Evolutionary conservation across 768 basidiomycete genomes (phyloP).

Genomic region (Nidula microcarpa): DNA sequence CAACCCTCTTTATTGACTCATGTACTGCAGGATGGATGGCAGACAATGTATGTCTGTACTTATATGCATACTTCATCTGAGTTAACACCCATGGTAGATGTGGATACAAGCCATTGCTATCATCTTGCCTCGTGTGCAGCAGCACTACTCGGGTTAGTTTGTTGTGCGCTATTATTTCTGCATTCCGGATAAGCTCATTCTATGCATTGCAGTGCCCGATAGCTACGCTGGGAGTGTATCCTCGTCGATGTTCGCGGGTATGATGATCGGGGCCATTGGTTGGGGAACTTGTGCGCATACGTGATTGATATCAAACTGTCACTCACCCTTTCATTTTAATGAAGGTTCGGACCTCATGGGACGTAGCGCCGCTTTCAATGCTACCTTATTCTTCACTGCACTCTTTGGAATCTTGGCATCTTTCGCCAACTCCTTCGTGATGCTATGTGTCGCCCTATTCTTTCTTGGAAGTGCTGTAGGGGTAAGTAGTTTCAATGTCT

Average conservation of each 20-base stretch:
- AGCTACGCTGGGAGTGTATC: constrained; percentile 78
- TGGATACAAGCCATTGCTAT: constrained; percentile 92
- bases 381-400: constrained; percentile 86
- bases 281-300: constrained; percentile 80
- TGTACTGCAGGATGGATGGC: constrained; percentile 77
- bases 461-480: constrained; percentile 92
- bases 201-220: constrained; percentile 52
- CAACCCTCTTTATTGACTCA: not conserved
- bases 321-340: not conserved
- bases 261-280: constrained; percentile 92
- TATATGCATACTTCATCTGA: not conserved
- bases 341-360: constrained; percentile 85
- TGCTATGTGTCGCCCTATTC: constrained; percentile 77
- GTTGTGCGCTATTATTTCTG: not conserved
- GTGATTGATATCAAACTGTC: constrained; percentile 9
- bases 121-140: constrained; percentile 93
- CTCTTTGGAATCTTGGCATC: constrained; percentile 84
- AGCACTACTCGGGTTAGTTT: constrained; percentile 70
- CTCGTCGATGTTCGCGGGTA: constrained; percentile 90
- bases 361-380: constrained; percentile 87
- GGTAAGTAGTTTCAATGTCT: constrained; percentile 40
- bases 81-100: constrained; percentile 50
- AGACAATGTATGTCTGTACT: constrained; percentile 65
- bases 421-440: constrained; percentile 62
- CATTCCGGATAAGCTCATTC: not conserved